A percentile compares a stretch with the other conserved stretches of the same genome.
Evolutionary conservation across 2,329 filamentous ascomycete genomes (phyloP).

Genomic region (Metarhizium rileyi): DNA sequence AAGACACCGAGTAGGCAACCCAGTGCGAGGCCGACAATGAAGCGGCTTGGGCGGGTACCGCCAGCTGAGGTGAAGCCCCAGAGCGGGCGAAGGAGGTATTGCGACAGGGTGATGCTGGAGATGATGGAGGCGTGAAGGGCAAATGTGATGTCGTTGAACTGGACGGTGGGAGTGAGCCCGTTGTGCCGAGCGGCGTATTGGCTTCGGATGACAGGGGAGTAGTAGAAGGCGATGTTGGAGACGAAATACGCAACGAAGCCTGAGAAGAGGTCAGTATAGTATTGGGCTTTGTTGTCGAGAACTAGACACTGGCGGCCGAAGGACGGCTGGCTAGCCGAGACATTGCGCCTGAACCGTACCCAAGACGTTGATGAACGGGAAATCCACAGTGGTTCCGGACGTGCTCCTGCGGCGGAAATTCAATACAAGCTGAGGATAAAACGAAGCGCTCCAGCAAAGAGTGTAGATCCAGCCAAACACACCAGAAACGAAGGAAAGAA

Average conservation of each 20-base stretch:
- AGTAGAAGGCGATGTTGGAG: slow-evolving; percentile 68
- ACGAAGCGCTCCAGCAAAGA: slow-evolving; percentile 73
- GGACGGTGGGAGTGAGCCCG: slow-evolving; percentile 70
- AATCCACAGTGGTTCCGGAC: slow-evolving; percentile 77
- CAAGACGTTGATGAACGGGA: slow-evolving; percentile 63
- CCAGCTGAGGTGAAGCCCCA: slow-evolving; percentile 65
- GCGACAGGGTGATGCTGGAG: slow-evolving; percentile 63
- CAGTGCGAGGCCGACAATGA: slow-evolving; percentile 59
- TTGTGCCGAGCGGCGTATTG: slow-evolving; percentile 78
- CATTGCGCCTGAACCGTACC: slow-evolving; percentile 28
- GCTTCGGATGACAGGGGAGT: slow-evolving; percentile 62
- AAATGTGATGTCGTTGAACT: slow-evolving; percentile 84
- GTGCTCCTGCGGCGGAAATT: slow-evolving; percentile 73
- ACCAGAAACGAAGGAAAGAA: slow-evolving; percentile 42
- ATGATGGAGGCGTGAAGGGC: slow-evolving; percentile 71
- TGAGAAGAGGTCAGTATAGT: slow-evolving; percentile 10
- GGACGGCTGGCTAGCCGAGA: no score
- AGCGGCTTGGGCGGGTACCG: slow-evolving; percentile 45
- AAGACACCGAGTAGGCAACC: slow-evolving; percentile 57
- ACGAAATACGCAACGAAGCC: slow-evolving; percentile 68
- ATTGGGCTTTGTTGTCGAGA: no score
- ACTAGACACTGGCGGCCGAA: no score
- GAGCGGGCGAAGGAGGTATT: slow-evolving; percentile 62
- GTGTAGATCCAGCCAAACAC: slow-evolving; percentile 70
- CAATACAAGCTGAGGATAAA: slow-evolving; percentile 82